A percentile compares a stretch with the other conserved stretches of the same genome.
Conservation (phyloP, 2,329 filamentous ascomycete species). For the Paecilomyces formosus region DNA sequence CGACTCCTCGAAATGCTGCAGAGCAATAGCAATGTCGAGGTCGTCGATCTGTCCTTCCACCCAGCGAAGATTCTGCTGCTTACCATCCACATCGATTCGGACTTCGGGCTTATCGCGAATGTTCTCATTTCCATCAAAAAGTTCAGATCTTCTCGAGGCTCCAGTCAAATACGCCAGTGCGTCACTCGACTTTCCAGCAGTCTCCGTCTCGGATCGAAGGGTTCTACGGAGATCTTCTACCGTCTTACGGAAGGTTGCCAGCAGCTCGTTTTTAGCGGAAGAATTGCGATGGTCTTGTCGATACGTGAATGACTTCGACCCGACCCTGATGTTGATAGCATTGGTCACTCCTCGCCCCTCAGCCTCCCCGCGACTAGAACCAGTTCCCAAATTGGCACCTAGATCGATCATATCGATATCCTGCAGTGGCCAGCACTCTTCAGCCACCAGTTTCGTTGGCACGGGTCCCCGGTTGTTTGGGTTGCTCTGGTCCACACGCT, state of each 20-base stretch:
- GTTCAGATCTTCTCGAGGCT: slow-evolving; percentile 71
- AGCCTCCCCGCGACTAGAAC: slow-evolving; percentile 30
- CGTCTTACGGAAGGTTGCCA: slow-evolving; percentile 86
- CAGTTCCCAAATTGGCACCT: slow-evolving; percentile 43
- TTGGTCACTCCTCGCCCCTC: slow-evolving; percentile 61
- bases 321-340: slow-evolving; percentile 84
- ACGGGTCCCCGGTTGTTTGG: slow-evolving; percentile 38
- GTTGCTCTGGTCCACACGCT: slow-evolving; percentile 62
- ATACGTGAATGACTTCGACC: slow-evolving; percentile 89
- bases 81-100: slow-evolving; percentile 91
- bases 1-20: slow-evolving; percentile 80
- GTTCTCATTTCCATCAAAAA: slow-evolving; percentile 69
- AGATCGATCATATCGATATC: slow-evolving; percentile 92
- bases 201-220: slow-evolving; percentile 77
- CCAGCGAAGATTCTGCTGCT: slow-evolving; percentile 92
- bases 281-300: slow-evolving; percentile 76
- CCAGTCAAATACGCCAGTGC: slow-evolving; percentile 81
- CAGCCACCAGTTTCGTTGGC: slow-evolving; percentile 73
- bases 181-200: slow-evolving; percentile 75
- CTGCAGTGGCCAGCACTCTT: slow-evolving; percentile 86
- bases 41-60: slow-evolving; percentile 93
- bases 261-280: slow-evolving; percentile 68
- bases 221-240: slow-evolving; percentile 85
- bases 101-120: slow-evolving; percentile 66
- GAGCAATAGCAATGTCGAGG: slow-evolving; percentile 88